Percentiles rank a stretch among this genome's conserved stretches.
These are phyloP conservation scores for Populus hybrid DNA, from an alignment of 441 rosid genomes.

Conservation along the genomic window DNA sequence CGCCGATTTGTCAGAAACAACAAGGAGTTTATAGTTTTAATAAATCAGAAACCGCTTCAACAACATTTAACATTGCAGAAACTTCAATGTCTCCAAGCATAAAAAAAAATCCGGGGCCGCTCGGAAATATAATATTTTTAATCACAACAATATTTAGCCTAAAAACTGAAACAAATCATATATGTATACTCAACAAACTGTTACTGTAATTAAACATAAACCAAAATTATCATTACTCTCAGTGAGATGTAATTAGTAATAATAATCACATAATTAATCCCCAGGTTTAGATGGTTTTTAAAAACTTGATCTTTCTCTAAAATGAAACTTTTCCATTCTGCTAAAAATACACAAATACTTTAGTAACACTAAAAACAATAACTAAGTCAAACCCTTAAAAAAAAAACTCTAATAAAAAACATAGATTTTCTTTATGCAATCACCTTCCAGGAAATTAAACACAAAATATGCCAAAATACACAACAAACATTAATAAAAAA, in stretches of 20 bases:
- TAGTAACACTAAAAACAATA: too few species aligned
- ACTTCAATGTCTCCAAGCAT: background rate
- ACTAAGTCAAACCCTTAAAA: background rate
- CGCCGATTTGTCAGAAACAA: slow-evolving; percentile 1
- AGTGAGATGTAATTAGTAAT: too few species aligned
- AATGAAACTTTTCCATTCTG: background rate
- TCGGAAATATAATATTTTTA: background rate
- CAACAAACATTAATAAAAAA: background rate
- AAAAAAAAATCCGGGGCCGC: background rate
- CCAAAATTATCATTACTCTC: too few species aligned
- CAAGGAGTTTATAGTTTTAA: background rate
- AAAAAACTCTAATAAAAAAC: too few species aligned
- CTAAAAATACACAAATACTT: background rate
- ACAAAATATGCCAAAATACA: background rate
- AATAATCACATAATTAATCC: background rate
- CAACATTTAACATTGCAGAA: background rate
- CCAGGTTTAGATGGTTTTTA: background rate
- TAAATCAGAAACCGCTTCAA: background rate
- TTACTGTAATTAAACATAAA: background rate
- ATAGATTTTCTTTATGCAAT: background rate
- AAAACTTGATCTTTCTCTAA: background rate
- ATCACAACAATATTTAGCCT: too few species aligned
- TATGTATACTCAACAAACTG: background rate
- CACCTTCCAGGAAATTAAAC: background rate
- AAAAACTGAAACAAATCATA: background rate